phyloP scores from a whole-genome alignment of 179 eudicot genomes.

The Beta corolliflora region DNA sequence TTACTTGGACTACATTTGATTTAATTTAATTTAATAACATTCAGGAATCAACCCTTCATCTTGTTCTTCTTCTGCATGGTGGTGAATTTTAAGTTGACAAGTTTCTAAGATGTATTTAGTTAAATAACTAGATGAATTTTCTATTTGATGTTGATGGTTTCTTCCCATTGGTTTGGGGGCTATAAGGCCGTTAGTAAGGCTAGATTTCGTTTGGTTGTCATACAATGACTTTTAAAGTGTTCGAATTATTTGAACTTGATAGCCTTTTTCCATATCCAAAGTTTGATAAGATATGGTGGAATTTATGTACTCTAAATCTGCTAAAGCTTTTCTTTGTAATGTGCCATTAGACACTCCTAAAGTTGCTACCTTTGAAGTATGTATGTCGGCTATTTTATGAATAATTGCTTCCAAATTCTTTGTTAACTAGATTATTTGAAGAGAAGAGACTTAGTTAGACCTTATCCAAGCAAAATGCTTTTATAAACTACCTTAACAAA shows the following conservation, averaged over 20 bases:
- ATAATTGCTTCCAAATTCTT: conserved; percentile 58
- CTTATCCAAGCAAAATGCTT: conserved; percentile 2
- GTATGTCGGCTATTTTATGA: conserved; percentile 50
- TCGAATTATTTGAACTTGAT: not conserved
- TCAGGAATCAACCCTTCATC: no score
- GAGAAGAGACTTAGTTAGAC: conserved; percentile 3
- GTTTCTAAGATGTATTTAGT: no score
- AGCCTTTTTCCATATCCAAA: conserved; percentile 51
- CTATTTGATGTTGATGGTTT: no score
- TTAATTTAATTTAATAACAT: no score
- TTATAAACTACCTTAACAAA: not conserved
- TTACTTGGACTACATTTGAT: no score
- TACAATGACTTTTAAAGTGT: no score
- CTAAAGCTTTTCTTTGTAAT: conserved; percentile 49
- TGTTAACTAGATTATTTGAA: conserved; percentile 41
- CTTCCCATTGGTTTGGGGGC: no score
- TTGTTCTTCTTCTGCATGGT: no score
- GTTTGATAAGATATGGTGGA: conserved; percentile 47
- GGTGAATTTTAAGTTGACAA: no score
- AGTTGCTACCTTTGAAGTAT: conserved; percentile 43
- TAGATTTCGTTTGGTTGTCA: no score
- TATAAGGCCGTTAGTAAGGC: no score
- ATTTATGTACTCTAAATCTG: conserved; percentile 52
- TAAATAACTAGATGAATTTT: no score
- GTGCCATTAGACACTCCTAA: conserved; percentile 48